phyloP scores from a whole-genome alignment of 2,329 filamentous ascomycete genomes.

The Paracoccidioides brasiliensis region DNA sequence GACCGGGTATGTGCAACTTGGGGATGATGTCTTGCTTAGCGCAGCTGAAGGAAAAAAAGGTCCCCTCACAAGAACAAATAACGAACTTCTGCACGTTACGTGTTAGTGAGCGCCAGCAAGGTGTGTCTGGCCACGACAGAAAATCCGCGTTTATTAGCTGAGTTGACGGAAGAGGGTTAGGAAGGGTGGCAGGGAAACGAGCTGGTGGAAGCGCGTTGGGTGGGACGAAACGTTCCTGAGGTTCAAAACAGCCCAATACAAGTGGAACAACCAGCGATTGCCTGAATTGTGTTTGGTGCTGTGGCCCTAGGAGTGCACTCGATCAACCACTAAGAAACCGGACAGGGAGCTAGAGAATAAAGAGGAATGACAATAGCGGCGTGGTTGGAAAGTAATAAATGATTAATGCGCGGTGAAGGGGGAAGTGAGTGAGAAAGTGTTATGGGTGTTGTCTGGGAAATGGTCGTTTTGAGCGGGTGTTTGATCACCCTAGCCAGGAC shows the following conservation, averaged over 20 bases:
- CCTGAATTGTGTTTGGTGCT: not conserved
- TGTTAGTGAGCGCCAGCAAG: conserved; percentile 1
- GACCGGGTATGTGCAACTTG: not conserved
- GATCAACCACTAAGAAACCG: conserved; percentile 1
- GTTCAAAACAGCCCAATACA: not conserved
- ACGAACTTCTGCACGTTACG: conserved; percentile 3
- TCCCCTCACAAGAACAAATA: conserved; percentile 1
- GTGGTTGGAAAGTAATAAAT: not conserved
- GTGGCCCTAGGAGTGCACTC: not conserved
- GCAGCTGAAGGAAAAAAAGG: conserved; percentile 2
- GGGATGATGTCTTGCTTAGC: not conserved
- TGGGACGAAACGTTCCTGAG: not conserved
- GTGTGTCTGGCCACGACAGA: not conserved
- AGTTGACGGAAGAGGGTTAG: not conserved
- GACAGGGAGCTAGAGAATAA: conserved; percentile 1
- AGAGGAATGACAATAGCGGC: not conserved
- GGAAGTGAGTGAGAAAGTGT: not conserved
- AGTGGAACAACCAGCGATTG: not conserved
- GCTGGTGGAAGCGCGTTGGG: not conserved
- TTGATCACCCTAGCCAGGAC: not conserved
- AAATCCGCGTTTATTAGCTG: not conserved
- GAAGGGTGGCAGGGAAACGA: not conserved
- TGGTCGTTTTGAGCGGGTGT: not conserved
- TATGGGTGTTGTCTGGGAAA: not conserved
- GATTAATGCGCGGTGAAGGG: not conserved